Percentiles rank a stretch among this genome's conserved stretches.
Evolutionary conservation across 805 yeast genomes (phyloP).

Genomic region (Saturnispora kantuleensis): DNA sequence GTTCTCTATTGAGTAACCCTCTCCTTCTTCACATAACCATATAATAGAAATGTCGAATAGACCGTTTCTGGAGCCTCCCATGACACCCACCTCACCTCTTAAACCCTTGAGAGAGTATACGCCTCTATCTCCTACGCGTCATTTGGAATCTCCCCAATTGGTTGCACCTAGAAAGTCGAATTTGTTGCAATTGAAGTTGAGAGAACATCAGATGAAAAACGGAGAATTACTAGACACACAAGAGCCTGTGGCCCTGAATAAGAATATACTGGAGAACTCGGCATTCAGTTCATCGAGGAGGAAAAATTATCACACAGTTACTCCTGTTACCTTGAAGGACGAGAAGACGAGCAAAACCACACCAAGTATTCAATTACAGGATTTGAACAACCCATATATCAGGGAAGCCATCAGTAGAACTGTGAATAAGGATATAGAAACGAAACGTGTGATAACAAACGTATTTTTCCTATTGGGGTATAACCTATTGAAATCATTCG

Average conservation of each 20-base stretch:
- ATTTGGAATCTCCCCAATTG: conserved; percentile 6
- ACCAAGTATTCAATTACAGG: conserved; percentile 1
- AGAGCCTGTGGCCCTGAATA: background rate
- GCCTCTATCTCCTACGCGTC: conserved; percentile 18
- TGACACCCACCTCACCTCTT: conserved; percentile 21
- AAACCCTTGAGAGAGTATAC: conserved; percentile 24
- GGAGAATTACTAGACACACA: conserved; percentile 3
- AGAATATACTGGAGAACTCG: conserved; percentile 3
- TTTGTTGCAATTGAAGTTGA: conserved; percentile 6
- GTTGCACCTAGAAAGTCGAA: conserved; percentile 1
- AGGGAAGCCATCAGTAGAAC: conserved; percentile 36
- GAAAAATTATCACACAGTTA: background rate
- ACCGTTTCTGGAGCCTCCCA: conserved; percentile 6
- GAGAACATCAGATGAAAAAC: conserved; percentile 7
- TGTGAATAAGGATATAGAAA: conserved; percentile 31
- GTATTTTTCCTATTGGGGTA: conserved; percentile 26
- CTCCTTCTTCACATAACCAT: no score
- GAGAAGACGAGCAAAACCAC: background rate
- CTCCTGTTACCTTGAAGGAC: background rate
- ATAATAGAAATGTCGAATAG: background rate
- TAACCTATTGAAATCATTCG: background rate
- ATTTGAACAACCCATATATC: conserved; percentile 17
- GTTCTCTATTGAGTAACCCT: no score
- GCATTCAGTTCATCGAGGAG: conserved; percentile 6
- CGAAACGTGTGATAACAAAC: conserved; percentile 25